Evolutionary conservation across 495 filamentous ascomycete genomes (phyloP), one percentile per base, ranked within the genome.

Genomic region (Penicillium flavigenum): DNA sequence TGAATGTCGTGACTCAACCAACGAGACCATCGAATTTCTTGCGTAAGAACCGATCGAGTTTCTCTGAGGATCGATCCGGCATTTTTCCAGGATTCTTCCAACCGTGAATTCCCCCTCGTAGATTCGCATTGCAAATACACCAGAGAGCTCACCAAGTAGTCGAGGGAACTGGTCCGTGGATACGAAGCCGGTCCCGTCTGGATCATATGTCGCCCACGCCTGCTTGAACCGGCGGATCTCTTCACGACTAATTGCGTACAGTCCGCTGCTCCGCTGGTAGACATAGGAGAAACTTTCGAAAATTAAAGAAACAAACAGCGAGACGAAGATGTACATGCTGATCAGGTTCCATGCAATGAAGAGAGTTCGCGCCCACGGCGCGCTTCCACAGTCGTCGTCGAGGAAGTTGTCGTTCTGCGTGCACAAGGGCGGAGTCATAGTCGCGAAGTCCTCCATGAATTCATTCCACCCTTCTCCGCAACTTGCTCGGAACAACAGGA

Each of bases 241-340:
- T 62, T 96, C 91, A 50, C 94, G 82, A 60, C 88, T 92, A 47
- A 98, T 86, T 31, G 86, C 84, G 34, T 91, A 92, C 24, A 79
- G 69, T 31, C 78, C 78, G 67, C 90, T 96, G 59, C 91, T 96
- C 56, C 91, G 83, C 73, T 99, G 94, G 68, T 97, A 99, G 63
- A 99, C 94, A 70, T 99, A 99, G 70, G 90, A 96, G 77, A 99
- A 99, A 76, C 93, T 97, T 77, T 99, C 94, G 72, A 92, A 99
- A 62, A 99, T 99, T 63, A 99, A 84, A 41, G 94, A 99, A 55
- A 98, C 91, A 70, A 99, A 99, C 73, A 99, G 79, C 67, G 89
- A 96, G 63, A 98, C 92, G 63, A 99, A 99, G 71, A 99, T 94
- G 74, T 98, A 99, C 94, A 99, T 98, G 87, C 93, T 97, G 69